A percentile compares a stretch with the other conserved stretches of the same genome.
Conservation (phyloP, 176 grass and related monocot species). For the Ensete ventricosum region DNA sequence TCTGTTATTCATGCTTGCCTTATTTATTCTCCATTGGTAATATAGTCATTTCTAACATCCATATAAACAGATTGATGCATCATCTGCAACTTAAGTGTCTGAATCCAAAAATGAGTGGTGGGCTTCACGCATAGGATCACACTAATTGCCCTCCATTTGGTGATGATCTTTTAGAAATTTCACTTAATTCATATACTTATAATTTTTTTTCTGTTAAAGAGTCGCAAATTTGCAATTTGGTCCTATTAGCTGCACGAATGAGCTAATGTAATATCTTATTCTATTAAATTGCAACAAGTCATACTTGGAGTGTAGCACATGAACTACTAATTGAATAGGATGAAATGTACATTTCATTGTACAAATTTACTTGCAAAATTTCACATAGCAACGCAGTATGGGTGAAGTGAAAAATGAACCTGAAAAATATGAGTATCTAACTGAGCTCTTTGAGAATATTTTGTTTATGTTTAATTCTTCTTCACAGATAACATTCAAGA, state of each 20-base stretch:
- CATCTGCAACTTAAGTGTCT: too few relatives aligned
- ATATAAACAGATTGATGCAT: too few relatives aligned
- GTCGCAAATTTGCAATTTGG: not conserved
- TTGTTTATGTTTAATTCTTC: not conserved
- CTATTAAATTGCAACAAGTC: not conserved
- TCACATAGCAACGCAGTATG: not conserved
- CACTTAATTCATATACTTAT: not conserved
- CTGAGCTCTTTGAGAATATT: not conserved
- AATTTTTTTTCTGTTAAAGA: not conserved
- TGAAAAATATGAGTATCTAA: not conserved
- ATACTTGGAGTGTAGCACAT: not conserved
- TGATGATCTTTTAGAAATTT: not conserved
- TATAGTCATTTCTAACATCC: too few relatives aligned
- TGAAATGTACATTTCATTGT: not conserved
- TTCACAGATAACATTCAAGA: not conserved
- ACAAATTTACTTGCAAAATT: not conserved
- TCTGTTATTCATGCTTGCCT: not conserved
- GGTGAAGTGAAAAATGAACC: not conserved
- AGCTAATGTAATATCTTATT: not conserved
- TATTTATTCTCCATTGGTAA: not conserved
- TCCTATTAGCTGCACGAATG: not conserved
- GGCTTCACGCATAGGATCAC: not conserved
- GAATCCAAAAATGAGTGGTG: not conserved
- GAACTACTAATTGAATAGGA: not conserved
- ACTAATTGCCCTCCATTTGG: not conserved